Evolutionary conservation across 1,284 basidiomycete species (phyloP), one percentile per base, ranked within the genome.

Genomic region (Boletus subluridellus): DNA sequence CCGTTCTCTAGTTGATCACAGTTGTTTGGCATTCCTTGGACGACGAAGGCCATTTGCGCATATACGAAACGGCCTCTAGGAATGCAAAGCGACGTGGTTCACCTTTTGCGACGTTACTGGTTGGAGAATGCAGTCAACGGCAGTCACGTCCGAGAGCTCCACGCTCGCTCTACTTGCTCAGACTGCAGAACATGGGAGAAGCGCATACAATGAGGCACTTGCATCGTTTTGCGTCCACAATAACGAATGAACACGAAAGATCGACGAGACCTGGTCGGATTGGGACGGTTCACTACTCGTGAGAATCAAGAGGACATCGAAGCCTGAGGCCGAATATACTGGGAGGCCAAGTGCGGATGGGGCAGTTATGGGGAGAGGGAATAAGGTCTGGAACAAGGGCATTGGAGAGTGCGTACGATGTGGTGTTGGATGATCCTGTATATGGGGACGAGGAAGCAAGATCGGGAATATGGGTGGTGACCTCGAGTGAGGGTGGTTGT

Each of bases 11-110:
- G 73, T 98, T 98, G 75, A 95, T 82, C 56, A 98, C 77, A 56
- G 81, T 87, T 2, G 87, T 87, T 77, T 98, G 95, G 63, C 88
- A 94, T 74, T 97, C 94, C 72, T 93, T 93, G 64, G 87, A 85
- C 0, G 83, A 84, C 15, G 76, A 73, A 12, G 94, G 79, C 54
- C 81, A 80, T 65, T 87, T 86, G 60, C 82, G 82, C 66, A 97
- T 77, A 60, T 85, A 80, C 11, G 80, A 74, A 9, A 94, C 91
- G 2, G 91, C 87, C 6, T 85, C 82, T 39, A 81, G 80, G 55
- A 87, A 82, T 8, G 89, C 91, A 69, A 85, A 87, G 53, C 77
- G 78, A 52, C 94, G 81, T 15, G 76, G 78, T 17, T 87, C 82
- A 24, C 90, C 92, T 58, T 82, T 83, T 34, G 77, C 72, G 37